Conservation (phyloP, 2,329 filamentous ascomycete genomes). For the Chaetomium olivaceum region DNA sequence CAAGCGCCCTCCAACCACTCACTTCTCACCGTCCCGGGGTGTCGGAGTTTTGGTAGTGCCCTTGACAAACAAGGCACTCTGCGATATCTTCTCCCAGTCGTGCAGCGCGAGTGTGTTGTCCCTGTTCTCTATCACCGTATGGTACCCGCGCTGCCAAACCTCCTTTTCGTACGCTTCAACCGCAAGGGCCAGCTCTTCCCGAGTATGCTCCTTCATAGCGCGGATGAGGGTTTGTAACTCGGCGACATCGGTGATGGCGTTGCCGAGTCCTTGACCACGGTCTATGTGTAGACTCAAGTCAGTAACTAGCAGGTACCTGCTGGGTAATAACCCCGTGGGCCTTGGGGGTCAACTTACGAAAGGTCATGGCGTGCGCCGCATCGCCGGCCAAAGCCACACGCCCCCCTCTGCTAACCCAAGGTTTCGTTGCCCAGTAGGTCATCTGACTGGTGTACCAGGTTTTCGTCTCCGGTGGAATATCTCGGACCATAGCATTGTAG, state of each 20-base stretch:
- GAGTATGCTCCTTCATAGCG: slow-evolving; percentile 30
- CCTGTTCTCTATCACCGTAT: slow-evolving; percentile 22
- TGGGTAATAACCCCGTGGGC: neutral
- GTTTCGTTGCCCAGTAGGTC: slow-evolving; percentile 27
- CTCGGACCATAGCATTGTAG: slow-evolving; percentile 16
- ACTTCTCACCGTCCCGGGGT: neutral
- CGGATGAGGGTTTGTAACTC: slow-evolving; percentile 27
- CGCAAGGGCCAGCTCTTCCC: slow-evolving; percentile 20
- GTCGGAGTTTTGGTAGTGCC: neutral
- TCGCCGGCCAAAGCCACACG: slow-evolving; percentile 28
- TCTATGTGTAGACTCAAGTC: neutral
- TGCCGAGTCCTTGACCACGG: slow-evolving; percentile 28
- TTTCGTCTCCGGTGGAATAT: slow-evolving; percentile 19
- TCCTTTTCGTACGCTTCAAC: slow-evolving; percentile 26
- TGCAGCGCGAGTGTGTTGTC: slow-evolving; percentile 22
- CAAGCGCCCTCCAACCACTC: neutral
- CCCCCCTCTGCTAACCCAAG: slow-evolving; percentile 24
- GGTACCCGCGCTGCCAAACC: slow-evolving; percentile 24
- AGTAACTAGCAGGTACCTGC: neutral
- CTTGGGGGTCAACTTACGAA: slow-evolving; percentile 18
- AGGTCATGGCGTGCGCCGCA: slow-evolving; percentile 29
- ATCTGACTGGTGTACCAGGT: slow-evolving; percentile 22
- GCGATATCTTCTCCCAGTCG: slow-evolving; percentile 23
- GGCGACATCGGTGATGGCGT: slow-evolving; percentile 25
- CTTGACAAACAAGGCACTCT: slow-evolving; percentile 15